phyloP scores from a whole-genome alignment of 345 rosid genomes.

The Acer saccharum region DNA sequence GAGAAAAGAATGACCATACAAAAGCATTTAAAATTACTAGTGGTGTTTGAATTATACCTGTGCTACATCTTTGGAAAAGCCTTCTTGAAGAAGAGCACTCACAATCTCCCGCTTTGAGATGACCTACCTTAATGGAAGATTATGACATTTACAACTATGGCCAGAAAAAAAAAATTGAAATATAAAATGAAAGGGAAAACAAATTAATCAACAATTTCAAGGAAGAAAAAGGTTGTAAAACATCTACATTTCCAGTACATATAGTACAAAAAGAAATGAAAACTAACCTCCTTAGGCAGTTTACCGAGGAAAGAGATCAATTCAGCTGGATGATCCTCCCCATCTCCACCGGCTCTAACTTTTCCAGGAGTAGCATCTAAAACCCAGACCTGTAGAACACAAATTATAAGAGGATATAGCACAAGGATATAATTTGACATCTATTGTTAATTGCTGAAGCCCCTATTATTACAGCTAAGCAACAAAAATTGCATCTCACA shows the following conservation, averaged over 20 bases:
- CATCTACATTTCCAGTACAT: neutral
- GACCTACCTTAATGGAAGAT: constrained; percentile 46
- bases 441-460: neutral
- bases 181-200: neutral
- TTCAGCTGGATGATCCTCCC: constrained; percentile 90
- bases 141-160: constrained; percentile 14
- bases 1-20: neutral
- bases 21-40: neutral
- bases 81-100: constrained; percentile 49
- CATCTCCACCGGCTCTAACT: constrained; percentile 83
- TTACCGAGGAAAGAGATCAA: constrained; percentile 68
- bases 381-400: constrained; percentile 73
- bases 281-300: constrained; percentile 70
- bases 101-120: constrained; percentile 53
- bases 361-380: constrained; percentile 98
- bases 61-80: constrained; percentile 66
- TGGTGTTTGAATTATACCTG: constrained; percentile 43
- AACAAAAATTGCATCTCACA: neutral
- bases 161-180: neutral
- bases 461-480: neutral
- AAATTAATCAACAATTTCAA: neutral
- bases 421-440: too few species aligned
- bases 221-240: neutral
- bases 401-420: neutral
- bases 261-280: neutral